A percentile compares a stretch with the other conserved stretches of the same genome.
phyloP scores from a whole-genome alignment of 805 yeast species.

The Starmerella apicola region DNA sequence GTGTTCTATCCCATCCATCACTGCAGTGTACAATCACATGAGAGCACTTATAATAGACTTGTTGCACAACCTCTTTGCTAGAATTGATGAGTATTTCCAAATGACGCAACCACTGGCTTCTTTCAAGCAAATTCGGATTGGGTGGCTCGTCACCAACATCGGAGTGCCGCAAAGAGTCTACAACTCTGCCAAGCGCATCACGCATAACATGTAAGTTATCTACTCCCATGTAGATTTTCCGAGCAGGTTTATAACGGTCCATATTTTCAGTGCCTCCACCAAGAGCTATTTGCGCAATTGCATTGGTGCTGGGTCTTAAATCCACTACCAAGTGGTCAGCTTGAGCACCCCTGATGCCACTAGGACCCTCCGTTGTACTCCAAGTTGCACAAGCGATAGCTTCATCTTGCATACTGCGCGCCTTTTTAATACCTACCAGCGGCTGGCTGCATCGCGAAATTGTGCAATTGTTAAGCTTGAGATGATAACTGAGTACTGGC shows the following conservation, averaged over 20 bases:
- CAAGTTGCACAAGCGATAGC: slow-evolving; percentile 64
- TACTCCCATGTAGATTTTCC: slow-evolving; percentile 71
- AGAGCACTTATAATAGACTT: slow-evolving; percentile 70
- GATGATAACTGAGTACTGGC: slow-evolving; percentile 70
- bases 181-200: slow-evolving; percentile 57
- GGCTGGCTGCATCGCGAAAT: slow-evolving; percentile 91
- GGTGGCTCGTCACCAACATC: slow-evolving; percentile 45
- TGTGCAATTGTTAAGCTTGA: slow-evolving; percentile 48
- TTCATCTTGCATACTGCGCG: slow-evolving; percentile 85
- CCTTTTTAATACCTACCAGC: slow-evolving; percentile 75
- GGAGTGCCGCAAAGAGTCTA: slow-evolving; percentile 51
- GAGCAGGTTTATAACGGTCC: slow-evolving; percentile 65
- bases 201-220: slow-evolving; percentile 95
- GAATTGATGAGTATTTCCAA: slow-evolving; percentile 57
- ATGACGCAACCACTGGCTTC: slow-evolving; percentile 71
- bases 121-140: slow-evolving; percentile 44
- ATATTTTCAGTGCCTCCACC: slow-evolving; percentile 97
- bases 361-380: slow-evolving; percentile 36
- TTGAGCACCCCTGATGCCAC: slow-evolving; percentile 26
- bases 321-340: slow-evolving; percentile 67
- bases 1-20: slow-evolving; percentile 97
- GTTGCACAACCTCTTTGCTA: slow-evolving; percentile 64
- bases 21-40: slow-evolving; percentile 87
- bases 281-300: slow-evolving; percentile 88
- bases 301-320: slow-evolving; percentile 85